A percentile compares a stretch with the other conserved stretches of the same genome.
Evolutionary conservation across 208 protist species (phyloP).

Genomic region (Lotmaria passim): DNA sequence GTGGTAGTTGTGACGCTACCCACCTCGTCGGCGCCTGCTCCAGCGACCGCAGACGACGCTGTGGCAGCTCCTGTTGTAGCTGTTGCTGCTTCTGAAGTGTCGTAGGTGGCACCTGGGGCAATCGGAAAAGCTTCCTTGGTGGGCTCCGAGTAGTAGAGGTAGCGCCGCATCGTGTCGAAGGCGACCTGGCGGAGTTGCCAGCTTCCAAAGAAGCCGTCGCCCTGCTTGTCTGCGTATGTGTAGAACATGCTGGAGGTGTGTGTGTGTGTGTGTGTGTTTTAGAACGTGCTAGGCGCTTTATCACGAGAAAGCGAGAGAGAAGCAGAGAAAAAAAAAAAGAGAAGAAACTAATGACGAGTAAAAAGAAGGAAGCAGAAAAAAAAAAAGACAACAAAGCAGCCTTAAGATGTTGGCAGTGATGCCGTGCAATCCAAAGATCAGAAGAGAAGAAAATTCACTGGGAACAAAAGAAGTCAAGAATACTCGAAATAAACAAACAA

Average conservation of each 20-base stretch:
- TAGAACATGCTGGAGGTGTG: slow-evolving; percentile 83
- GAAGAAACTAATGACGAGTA: not conserved
- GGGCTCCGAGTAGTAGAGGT: slow-evolving; percentile 70
- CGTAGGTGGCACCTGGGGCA: not conserved
- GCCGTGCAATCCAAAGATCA: too few relatives aligned
- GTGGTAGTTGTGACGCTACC: not conserved
- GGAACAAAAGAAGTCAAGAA: too few relatives aligned
- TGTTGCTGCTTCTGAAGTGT: too few relatives aligned
- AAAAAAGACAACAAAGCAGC: not conserved
- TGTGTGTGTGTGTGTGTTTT: too few relatives aligned
- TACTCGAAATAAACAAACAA: too few relatives aligned
- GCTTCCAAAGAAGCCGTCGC: slow-evolving; percentile 41
- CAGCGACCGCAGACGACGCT: too few relatives aligned
- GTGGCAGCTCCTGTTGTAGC: not conserved
- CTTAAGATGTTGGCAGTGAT: too few relatives aligned
- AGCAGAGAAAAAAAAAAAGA: slow-evolving; percentile 6
- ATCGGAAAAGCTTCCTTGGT: slow-evolving; percentile 6
- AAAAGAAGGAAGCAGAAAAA: slow-evolving; percentile 4
- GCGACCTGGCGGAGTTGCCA: slow-evolving; percentile 61
- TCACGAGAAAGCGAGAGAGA: not conserved
- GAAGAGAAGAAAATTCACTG: too few relatives aligned
- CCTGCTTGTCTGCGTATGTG: slow-evolving; percentile 60
- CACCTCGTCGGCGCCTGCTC: too few relatives aligned
- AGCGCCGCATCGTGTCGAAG: slow-evolving; percentile 70
- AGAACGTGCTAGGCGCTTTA: not conserved